Evolutionary conservation across 2,329 filamentous ascomycete species (phyloP), one percentile per base, ranked within the genome.

Genomic region (Pseudogymnoascus sp.): DNA sequence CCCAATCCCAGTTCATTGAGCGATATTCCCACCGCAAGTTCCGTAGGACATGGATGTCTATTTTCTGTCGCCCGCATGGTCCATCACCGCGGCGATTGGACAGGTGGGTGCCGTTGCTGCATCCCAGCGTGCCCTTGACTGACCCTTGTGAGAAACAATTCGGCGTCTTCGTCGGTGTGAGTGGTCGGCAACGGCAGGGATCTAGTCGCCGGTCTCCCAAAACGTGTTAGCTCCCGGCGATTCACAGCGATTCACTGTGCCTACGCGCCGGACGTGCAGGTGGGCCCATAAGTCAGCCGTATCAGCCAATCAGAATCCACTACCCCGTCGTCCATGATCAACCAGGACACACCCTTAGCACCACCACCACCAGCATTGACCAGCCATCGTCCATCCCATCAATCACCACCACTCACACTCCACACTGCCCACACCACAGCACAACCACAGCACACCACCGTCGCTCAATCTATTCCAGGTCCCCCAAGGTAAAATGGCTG

Each of bases 261-360:
- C 47, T 69, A 68, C 62, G 66, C 68, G 67, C 66, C 57, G 64
- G 64, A 61, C 51, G 63, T 66, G 65, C 65, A 64, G 66, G 64
- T 26, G 42, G 64, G 29, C 39, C 59, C 34, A 39, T 36, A 40
- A 64, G 37, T 61, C 63, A 64, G 62, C 61, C 37, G 60, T 62
- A 62, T 54, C 21, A 10, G 51, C 39, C 40, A 39, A 62, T 16
- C 37, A 65, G 31, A n/a, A 23, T 39, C 39, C 40, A 40, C 23
- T 26, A 60, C 45, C 31, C 21, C 12, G 51, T 57, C 34, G 59
- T 16, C 36, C 42, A 16, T 45, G 29, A 45, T 61, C 60, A 54
- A 12, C 23, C 36, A 29, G 37, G 16, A 42, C 18, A 11, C 37
- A 45, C 60, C 36, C 8, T 21, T 18, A 31, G 1, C 6, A 12